These are phyloP conservation scores for Serendipita sp. DNA, from an alignment of 1,284 basidiomycete genomes.

Conservation along the genomic window DNA sequence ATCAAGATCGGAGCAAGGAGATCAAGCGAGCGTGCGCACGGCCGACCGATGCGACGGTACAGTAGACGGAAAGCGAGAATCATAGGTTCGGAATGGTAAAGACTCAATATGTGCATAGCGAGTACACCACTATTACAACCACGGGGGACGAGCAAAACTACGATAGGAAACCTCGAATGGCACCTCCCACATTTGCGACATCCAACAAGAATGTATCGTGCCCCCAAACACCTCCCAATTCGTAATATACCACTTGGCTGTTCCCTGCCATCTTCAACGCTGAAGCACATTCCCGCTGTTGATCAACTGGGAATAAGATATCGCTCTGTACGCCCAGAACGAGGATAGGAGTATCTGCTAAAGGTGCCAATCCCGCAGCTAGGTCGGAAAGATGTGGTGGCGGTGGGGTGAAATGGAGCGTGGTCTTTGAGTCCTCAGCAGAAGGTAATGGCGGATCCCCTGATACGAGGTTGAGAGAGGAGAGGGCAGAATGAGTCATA, in stretches of 20 bases:
- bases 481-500: conserved; percentile 71
- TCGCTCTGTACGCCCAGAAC: conserved; percentile 94
- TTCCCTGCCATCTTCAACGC: conserved; percentile 85
- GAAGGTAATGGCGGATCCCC: conserved; percentile 20
- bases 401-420: conserved; percentile 23
- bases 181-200: conserved; percentile 64
- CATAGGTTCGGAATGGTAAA: neutral
- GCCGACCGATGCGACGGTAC: neutral
- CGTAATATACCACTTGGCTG: conserved; percentile 82
- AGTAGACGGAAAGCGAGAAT: neutral
- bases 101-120: neutral
- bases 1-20: neutral
- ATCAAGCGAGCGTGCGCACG: neutral
- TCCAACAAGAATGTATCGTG: conserved; percentile 93
- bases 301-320: conserved; percentile 93
- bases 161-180: conserved; percentile 59
- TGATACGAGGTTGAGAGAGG: conserved; percentile 40
- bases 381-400: conserved; percentile 70
- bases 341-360: conserved; percentile 67
- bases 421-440: conserved; percentile 17
- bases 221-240: conserved; percentile 95
- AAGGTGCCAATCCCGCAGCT: conserved; percentile 66
- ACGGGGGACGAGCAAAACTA: neutral
- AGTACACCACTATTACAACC: too few species aligned
- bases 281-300: conserved; percentile 70